These are phyloP conservation scores for Cucurbita ficifolia DNA, from an alignment of 306 rosid species.

Conservation along the genomic window DNA sequence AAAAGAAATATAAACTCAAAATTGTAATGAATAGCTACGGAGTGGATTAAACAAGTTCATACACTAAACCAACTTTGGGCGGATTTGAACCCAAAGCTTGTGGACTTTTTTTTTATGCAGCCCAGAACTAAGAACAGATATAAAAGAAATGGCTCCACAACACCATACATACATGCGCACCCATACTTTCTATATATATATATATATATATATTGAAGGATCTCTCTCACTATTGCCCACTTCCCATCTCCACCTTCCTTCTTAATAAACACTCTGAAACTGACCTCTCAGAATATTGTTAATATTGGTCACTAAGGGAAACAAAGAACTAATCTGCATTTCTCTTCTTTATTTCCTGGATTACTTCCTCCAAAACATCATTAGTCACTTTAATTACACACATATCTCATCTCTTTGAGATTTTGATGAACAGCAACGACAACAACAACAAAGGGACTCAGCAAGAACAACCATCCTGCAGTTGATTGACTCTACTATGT, in stretches of 20 bases:
- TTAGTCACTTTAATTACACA: slow-evolving; percentile 3
- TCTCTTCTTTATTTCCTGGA: slow-evolving; percentile 1
- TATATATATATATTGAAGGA: neutral
- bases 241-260: neutral
- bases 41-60: too few relatives aligned
- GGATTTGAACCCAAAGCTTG: too few relatives aligned
- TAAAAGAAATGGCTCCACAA: neutral
- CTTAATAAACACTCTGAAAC: neutral
- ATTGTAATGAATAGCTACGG: too few relatives aligned
- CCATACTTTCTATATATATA: neutral
- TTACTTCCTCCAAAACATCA: neutral
- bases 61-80: too few relatives aligned
- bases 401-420: slow-evolving; percentile 4
- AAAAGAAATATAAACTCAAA: too few relatives aligned
- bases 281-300: neutral
- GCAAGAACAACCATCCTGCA: neutral
- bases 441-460: neutral
- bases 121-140: too few relatives aligned
- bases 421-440: neutral
- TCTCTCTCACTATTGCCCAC: neutral
- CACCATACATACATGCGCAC: neutral
- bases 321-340: neutral
- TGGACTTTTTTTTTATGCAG: too few relatives aligned
- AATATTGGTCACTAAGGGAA: neutral
- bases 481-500: neutral